Base-by-base conservation (phyloP, 768 basidiomycete species). In the Amanita rimosa region DNA sequence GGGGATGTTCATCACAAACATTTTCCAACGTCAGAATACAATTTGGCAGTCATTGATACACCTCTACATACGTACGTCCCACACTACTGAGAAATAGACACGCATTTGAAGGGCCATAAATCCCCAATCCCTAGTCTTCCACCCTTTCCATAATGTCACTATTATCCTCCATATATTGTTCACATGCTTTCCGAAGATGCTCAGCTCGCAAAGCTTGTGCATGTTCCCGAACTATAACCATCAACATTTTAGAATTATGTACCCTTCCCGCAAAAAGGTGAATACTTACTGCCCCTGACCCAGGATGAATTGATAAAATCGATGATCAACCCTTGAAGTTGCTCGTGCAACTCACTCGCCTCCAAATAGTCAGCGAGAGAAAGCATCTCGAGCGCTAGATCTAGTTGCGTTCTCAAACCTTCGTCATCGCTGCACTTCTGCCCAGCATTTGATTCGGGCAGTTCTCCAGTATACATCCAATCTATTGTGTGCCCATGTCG, bases 231-330 rank as follows among this genome's bases (percentile, higher is more conserved):
- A 69, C 64, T 68, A 31, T 3, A 44, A 14, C 36, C 14, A 22
- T 29, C 33, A 37, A 29, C 17, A 10, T 13, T 2, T 38, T 7
- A 19, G 9, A 10, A 10, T n/a, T 2, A 19, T 17, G 8, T 19
- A 10, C 16, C 6, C 5, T 17, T 16, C 8, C 8, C 36, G 8
- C 48, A n/a, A 9, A 51, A 14, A 17, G 11, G 8, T 21, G 17
- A 33, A 27, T 38, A 55, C 64, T 45, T 35, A 68, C 67, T 61
- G 19, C 52, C 42, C 7, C 58, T 44, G 39, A 62, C 54, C 0
- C 60, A 64, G n/a, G 52, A 58, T 4, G 64, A 64, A 19, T 51
- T 54, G 19, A 70, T 61, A 27, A 64, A 50, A 33, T 57, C 57
- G 14, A 50, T 48, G 24, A 55, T 55, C 19, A 47, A 26, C 19